Percentiles rank a stretch among this genome's conserved stretches.
Conservation (phyloP, 2,329 filamentous ascomycete species). For the Lasiodiplodia theobromae region DNA sequence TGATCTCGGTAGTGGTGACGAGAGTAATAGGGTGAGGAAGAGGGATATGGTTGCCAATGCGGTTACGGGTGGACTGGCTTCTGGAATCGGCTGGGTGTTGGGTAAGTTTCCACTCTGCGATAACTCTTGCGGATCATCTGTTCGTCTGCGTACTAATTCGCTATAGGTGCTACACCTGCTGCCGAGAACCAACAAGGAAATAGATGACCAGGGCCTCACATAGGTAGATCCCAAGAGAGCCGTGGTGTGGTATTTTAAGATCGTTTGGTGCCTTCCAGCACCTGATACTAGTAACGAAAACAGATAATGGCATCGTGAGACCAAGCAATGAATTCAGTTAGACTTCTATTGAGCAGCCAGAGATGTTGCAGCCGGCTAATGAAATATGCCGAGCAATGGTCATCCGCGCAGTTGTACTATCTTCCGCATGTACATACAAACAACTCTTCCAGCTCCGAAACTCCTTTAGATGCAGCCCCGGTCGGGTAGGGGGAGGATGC, state of each 20-base stretch:
- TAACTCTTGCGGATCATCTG: neutral
- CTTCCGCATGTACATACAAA: neutral
- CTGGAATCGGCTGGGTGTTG: conserved; percentile 70
- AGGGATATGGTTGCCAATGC: conserved; percentile 74
- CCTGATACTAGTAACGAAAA: neutral
- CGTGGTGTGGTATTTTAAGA: too few species aligned
- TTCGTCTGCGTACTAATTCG: neutral
- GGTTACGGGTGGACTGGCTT: conserved; percentile 67
- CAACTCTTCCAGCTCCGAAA: neutral
- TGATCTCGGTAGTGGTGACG: conserved; percentile 42
- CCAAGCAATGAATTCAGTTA: neutral
- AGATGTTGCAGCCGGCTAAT: neutral
- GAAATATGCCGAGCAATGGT: neutral
- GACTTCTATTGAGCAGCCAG: neutral
- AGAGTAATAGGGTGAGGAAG: conserved; percentile 64
- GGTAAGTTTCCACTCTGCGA: conserved; percentile 48
- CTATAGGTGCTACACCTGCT: conserved; percentile 25
- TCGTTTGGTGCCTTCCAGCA: neutral
- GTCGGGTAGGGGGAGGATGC: conserved; percentile 6
- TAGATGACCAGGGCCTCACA: neutral
- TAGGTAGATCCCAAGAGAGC: neutral
- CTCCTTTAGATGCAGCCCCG: conserved; percentile 1
- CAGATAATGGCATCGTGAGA: neutral
- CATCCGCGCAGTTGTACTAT: neutral
- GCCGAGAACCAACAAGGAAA: conserved; percentile 9